These are phyloP conservation scores for Xerocomus minutiporus DNA, from an alignment of 1,284 basidiomycete species.

Conservation along the genomic window DNA sequence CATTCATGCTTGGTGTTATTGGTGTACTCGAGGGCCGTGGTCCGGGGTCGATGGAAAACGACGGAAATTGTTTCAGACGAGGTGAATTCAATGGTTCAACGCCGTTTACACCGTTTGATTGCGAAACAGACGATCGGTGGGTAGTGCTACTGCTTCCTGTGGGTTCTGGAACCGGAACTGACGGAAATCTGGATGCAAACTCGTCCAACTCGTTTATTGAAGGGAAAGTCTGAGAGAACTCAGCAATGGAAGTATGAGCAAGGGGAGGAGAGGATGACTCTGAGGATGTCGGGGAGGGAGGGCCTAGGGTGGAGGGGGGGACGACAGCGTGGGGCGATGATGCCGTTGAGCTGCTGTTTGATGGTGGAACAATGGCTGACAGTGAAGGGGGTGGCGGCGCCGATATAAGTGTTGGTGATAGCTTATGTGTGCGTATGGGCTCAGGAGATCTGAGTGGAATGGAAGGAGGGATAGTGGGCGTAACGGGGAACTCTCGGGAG, in stretches of 20 bases:
- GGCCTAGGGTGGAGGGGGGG: constrained; percentile 61
- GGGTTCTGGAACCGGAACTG: constrained; percentile 41
- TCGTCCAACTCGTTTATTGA: constrained; percentile 73
- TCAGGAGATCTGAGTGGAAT: constrained; percentile 34
- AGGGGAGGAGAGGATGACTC: constrained; percentile 47
- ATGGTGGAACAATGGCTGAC: constrained; percentile 25
- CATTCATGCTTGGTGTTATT: constrained; percentile 52
- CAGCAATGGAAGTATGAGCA: constrained; percentile 40
- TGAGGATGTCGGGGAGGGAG: constrained; percentile 67
- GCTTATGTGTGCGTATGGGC: constrained; percentile 19
- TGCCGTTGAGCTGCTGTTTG: constrained; percentile 27
- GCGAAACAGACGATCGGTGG: constrained; percentile 12
- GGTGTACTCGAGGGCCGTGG: constrained; percentile 70
- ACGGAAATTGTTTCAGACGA: constrained; percentile 40
- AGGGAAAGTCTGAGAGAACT: constrained; percentile 62
- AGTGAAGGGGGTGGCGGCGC: constrained; percentile 13
- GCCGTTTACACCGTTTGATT: constrained; percentile 13
- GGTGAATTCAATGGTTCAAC: constrained; percentile 10
- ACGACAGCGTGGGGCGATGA: constrained; percentile 55
- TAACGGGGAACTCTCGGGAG: constrained; percentile 44
- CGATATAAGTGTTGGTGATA: constrained; percentile 20
- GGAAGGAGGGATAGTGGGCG: constrained; percentile 35
- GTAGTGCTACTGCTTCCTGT: constrained; percentile 35
- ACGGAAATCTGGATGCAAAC: constrained; percentile 44
- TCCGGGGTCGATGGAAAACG: constrained; percentile 50